Conservation (phyloP, 768 basidiomycete species). For the Phylloporus rhodoxanthus region DNA sequence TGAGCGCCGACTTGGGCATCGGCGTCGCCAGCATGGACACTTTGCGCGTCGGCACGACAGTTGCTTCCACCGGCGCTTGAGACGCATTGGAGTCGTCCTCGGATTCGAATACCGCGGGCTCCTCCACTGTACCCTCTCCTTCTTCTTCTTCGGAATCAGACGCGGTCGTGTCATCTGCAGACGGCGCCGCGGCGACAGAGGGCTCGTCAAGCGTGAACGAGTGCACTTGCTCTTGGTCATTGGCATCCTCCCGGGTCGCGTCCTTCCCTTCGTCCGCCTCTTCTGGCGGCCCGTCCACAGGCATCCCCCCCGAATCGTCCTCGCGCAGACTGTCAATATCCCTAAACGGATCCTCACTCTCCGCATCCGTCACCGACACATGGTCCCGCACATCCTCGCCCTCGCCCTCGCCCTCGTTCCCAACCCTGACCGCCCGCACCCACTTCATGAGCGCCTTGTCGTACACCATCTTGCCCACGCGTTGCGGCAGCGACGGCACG, state of each 20-base stretch:
- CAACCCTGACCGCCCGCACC: conserved; percentile 49
- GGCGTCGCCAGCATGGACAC: conserved; percentile 15
- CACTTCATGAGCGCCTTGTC: conserved; percentile 81
- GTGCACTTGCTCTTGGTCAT: conserved; percentile 63
- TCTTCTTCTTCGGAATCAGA: conserved; percentile 24
- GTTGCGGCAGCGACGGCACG: conserved; percentile 66
- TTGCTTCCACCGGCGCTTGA: conserved; percentile 11
- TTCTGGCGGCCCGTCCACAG: conserved; percentile 1
- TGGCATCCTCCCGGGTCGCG: conserved; percentile 33
- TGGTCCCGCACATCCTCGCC: conserved; percentile 29
- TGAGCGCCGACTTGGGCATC: conserved; percentile 38
- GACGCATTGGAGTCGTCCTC: conserved; percentile 37
- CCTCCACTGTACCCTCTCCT: conserved; percentile 13
- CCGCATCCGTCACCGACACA: conserved; percentile 33
- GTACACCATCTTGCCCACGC: conserved; percentile 83
- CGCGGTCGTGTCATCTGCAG: conserved; percentile 37
- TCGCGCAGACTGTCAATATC: conserved; percentile 85
- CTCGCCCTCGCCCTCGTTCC: not conserved
- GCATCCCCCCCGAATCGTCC: conserved; percentile 40
- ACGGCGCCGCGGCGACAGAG: conserved; percentile 48
- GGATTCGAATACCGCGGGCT: conserved; percentile 19
- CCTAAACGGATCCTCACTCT: conserved; percentile 85
- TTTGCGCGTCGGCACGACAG: conserved; percentile 17
- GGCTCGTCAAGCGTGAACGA: conserved; percentile 70
- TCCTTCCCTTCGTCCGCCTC: conserved; percentile 18